Evolutionary conservation across 2,329 filamentous ascomycete genomes (phyloP).

Genomic region (Arthrocladium fulminans): DNA sequence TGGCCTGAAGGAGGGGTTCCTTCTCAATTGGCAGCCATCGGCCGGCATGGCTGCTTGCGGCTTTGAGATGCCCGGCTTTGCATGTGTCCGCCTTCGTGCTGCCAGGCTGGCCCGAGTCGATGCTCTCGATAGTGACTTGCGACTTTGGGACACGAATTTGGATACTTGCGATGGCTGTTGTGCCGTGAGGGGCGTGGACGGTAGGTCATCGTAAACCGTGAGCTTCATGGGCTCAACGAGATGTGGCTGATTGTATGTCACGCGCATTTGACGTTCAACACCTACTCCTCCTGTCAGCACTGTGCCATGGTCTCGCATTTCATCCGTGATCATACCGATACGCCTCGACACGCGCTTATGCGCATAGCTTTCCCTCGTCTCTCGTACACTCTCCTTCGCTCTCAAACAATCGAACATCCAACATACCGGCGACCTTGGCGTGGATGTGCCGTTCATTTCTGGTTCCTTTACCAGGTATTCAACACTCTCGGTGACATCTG

Average conservation of each 20-base stretch:
- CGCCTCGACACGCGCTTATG: background rate
- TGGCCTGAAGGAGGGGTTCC: conserved; percentile 29
- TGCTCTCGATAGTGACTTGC: conserved; percentile 30
- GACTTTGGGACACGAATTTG: conserved; percentile 33
- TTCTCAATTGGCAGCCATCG: conserved; percentile 14
- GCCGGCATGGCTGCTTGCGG: conserved; percentile 24
- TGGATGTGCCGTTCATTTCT: background rate
- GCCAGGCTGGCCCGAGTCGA: conserved; percentile 36
- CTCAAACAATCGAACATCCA: conserved; percentile 3
- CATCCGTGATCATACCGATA: conserved; percentile 2
- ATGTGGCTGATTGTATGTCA: conserved; percentile 38
- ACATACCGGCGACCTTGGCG: background rate
- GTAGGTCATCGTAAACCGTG: conserved; percentile 34
- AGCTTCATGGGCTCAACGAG: conserved; percentile 40
- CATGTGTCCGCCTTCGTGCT: conserved; percentile 28
- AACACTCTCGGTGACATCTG: background rate
- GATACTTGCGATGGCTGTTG: conserved; percentile 26
- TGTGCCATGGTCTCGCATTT: background rate
- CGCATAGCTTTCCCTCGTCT: conserved; percentile 2
- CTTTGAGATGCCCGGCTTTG: conserved; percentile 32
- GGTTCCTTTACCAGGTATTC: background rate
- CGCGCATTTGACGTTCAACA: conserved; percentile 35
- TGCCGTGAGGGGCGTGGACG: conserved; percentile 26
- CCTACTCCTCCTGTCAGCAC: conserved; percentile 21
- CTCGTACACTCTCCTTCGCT: background rate